A percentile compares a stretch with the other conserved stretches of the same genome.
phyloP scores from a whole-genome alignment of 768 basidiomycete species.

The Gymnopilus dilepis region DNA sequence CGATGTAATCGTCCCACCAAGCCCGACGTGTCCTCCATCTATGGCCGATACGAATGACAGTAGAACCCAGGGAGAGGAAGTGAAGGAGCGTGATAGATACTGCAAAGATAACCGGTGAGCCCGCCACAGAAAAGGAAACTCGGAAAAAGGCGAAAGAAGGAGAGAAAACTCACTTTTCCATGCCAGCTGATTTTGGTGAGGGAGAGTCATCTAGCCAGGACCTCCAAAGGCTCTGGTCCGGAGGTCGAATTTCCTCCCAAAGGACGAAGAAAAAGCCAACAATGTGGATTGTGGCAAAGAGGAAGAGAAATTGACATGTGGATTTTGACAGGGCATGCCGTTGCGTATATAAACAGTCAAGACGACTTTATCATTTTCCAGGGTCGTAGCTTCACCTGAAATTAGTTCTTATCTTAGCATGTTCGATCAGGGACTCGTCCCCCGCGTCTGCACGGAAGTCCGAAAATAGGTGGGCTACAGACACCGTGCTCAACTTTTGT shows the following conservation, averaged over 20 bases:
- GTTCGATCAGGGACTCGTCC: not conserved
- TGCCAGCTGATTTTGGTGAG: conserved; percentile 12
- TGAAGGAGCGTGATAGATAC: conserved; percentile 26
- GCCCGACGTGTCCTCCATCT: conserved; percentile 23
- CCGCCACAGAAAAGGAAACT: no score
- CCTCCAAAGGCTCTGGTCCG: not conserved
- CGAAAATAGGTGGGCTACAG: not conserved
- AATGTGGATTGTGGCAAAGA: not conserved
- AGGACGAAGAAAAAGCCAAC: not conserved
- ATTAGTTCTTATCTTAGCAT: not conserved
- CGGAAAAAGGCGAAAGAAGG: not conserved
- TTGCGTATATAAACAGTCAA: not conserved
- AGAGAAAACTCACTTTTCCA: conserved; percentile 21
- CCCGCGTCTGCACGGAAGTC: not conserved
- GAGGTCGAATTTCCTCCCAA: not conserved
- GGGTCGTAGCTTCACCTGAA: conserved; percentile 3
- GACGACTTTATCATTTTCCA: conserved; percentile 3
- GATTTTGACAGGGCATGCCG: not conserved
- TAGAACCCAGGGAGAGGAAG: conserved; percentile 21
- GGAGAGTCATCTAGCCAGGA: conserved; percentile 4
- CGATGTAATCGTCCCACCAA: conserved; percentile 35
- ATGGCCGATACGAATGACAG: conserved; percentile 24
- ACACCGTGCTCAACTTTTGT: not conserved
- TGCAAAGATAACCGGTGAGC: no score
- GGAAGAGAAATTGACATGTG: conserved; percentile 1